Percentiles rank a stretch among this genome's conserved stretches.
phyloP scores from a whole-genome alignment of 768 basidiomycete genomes.

The Naganishia onofrii region DNA sequence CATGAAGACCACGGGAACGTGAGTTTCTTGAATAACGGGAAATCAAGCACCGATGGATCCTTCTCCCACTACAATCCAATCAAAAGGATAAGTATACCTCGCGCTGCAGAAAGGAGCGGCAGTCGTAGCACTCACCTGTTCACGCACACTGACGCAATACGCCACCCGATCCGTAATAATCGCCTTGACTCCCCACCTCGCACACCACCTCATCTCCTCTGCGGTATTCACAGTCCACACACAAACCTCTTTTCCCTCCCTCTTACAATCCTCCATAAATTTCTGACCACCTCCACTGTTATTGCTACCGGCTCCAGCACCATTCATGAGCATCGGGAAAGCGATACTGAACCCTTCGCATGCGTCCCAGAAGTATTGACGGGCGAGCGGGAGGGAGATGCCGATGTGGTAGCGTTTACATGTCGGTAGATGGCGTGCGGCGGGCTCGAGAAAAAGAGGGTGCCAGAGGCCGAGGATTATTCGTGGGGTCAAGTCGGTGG shows the following conservation, averaged over 20 bases:
- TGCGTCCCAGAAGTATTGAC: conserved; percentile 50
- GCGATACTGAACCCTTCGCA: conserved; percentile 49
- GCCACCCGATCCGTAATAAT: conserved; percentile 51
- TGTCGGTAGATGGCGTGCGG: conserved; percentile 45
- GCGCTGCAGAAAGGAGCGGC: not conserved
- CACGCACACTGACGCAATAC: conserved; percentile 41
- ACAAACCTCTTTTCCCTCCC: conserved; percentile 47
- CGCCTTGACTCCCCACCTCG: conserved; percentile 49
- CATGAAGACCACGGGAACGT: conserved; percentile 48
- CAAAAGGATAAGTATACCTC: not conserved
- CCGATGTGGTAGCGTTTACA: conserved; percentile 52
- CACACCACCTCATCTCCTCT: conserved; percentile 47
- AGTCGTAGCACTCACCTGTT: conserved; percentile 38
- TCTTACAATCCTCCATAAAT: conserved; percentile 49
- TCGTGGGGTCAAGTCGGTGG: conserved; percentile 45
- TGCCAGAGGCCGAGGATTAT: conserved; percentile 54
- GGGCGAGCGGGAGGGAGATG: conserved; percentile 44
- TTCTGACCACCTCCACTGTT: conserved; percentile 1
- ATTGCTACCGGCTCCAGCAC: conserved; percentile 41
- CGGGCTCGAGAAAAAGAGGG: conserved; percentile 50
- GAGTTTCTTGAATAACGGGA: conserved; percentile 34
- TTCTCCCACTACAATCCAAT: conserved; percentile 37
- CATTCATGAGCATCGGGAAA: conserved; percentile 46
- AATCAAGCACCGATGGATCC: conserved; percentile 36
- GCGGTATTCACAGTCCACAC: conserved; percentile 53